These are phyloP conservation scores for Russula virescens DNA, from an alignment of 768 basidiomycete species.

Conservation along the genomic window DNA sequence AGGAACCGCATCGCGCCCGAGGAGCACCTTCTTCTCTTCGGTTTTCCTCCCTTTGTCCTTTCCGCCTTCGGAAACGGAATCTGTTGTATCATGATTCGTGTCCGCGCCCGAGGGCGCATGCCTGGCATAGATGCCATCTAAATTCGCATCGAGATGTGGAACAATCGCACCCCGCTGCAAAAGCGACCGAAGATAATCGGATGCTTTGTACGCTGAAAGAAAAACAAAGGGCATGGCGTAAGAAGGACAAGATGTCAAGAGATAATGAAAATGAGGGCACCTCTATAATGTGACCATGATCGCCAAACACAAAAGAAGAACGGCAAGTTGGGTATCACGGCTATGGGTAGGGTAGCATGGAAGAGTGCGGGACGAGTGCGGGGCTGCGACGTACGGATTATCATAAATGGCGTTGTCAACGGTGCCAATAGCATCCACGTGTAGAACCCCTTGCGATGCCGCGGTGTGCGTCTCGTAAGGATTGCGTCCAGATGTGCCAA, in stretches of 20 bases:
- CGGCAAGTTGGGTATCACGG: constrained; percentile 76
- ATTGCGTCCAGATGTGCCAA: constrained; percentile 45
- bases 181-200: constrained; percentile 59
- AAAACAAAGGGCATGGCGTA: neutral
- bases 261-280: constrained; percentile 35
- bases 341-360: constrained; percentile 33
- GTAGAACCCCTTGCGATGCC: constrained; percentile 60
- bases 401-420: constrained; percentile 66
- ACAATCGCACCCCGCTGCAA: constrained; percentile 50
- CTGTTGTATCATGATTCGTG: constrained; percentile 9
- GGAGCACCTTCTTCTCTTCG: constrained; percentile 34
- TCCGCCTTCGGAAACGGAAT: neutral
- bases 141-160: constrained; percentile 46
- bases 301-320: constrained; percentile 85
- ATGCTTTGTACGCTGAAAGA: constrained; percentile 57
- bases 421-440: constrained; percentile 63
- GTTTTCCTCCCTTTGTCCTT: neutral
- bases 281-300: constrained; percentile 80
- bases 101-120: constrained; percentile 27
- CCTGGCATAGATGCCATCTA: constrained; percentile 52
- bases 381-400: constrained; percentile 57
- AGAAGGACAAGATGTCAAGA: neutral
- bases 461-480: constrained; percentile 50
- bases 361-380: neutral
- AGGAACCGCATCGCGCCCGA: constrained; percentile 51